These are phyloP conservation scores for Kodamaea sagamina DNA, from an alignment of 805 yeast species.

Conservation along the genomic window DNA sequence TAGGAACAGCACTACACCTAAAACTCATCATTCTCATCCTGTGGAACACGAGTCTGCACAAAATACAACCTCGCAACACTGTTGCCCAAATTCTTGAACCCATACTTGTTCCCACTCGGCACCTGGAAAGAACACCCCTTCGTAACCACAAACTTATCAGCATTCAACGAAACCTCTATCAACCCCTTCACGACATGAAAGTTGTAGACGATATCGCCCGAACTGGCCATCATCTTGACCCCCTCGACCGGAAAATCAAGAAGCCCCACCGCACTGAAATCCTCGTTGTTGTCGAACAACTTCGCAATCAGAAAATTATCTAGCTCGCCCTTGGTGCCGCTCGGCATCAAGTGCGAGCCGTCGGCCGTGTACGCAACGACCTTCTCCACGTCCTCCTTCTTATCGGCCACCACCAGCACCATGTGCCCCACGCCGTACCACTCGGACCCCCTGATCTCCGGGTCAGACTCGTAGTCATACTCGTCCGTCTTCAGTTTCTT, in stretches of 20 bases:
- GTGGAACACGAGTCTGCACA: conserved; percentile 58
- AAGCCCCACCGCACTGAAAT: conserved; percentile 72
- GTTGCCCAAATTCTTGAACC: conserved; percentile 62
- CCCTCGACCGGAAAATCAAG: conserved; percentile 65
- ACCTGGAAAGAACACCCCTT: conserved; percentile 79
- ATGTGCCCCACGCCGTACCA: conserved; percentile 51
- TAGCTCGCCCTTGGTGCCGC: conserved; percentile 27
- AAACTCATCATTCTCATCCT: conserved; percentile 13
- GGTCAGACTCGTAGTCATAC: conserved; percentile 39
- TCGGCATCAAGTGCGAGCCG: conserved; percentile 40
- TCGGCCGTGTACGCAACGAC: conserved; percentile 68
- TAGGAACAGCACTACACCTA: too few species aligned
- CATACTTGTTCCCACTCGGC: conserved; percentile 75
- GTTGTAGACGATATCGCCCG: conserved; percentile 68
- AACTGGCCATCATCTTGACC: conserved; percentile 57
- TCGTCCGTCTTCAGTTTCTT: conserved; percentile 15
- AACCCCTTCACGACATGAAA: conserved; percentile 75
- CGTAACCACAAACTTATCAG: conserved; percentile 58
- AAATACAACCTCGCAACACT: conserved; percentile 66
- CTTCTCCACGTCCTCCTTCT: conserved; percentile 44
- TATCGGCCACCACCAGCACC: conserved; percentile 50
- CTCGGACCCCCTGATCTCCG: conserved; percentile 49
- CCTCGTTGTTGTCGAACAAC: conserved; percentile 62
- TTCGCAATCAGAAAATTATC: conserved; percentile 63
- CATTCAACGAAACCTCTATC: conserved; percentile 65